Percentiles rank a stretch among this genome's conserved stretches.
These are phyloP conservation scores for Tremellales sp. DNA, from an alignment of 1,284 basidiomycete species.

Conservation along the genomic window DNA sequence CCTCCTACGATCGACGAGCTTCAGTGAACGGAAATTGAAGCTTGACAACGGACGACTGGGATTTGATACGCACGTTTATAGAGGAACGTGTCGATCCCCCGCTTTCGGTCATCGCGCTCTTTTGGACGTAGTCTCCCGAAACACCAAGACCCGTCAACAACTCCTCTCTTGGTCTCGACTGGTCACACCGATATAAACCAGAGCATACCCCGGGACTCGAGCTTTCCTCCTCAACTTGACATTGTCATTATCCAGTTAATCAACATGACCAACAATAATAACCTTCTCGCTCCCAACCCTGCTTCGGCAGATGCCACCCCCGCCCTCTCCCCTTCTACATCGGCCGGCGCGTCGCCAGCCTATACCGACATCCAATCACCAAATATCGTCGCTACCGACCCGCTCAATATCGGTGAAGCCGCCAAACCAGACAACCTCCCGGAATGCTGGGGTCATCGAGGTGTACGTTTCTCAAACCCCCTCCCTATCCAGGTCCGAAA, in stretches of 20 bases:
- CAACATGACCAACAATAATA: no score
- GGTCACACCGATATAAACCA: neutral
- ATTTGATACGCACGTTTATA: no score
- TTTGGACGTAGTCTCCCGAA: neutral
- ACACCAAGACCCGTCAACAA: neutral
- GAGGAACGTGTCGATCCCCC: no score
- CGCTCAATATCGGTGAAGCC: constrained; percentile 18
- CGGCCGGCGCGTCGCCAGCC: constrained; percentile 22
- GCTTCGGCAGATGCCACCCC: constrained; percentile 18
- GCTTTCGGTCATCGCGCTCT: no score
- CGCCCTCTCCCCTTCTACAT: constrained; percentile 18
- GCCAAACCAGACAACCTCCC: constrained; percentile 19
- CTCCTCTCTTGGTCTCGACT: neutral
- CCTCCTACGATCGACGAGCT: no score
- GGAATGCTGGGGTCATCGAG: constrained; percentile 93
- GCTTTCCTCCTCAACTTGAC: neutral
- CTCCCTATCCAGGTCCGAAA: neutral
- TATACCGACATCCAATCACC: constrained; percentile 28
- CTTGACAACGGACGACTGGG: no score
- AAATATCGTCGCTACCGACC: constrained; percentile 10
- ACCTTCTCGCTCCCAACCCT: neutral
- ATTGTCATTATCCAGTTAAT: no score
- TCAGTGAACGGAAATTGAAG: no score
- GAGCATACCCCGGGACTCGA: no score
- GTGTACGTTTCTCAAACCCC: constrained; percentile 60